Conservation (phyloP, 257 asterid genomes). For the Nicotiana otophora region DNA sequence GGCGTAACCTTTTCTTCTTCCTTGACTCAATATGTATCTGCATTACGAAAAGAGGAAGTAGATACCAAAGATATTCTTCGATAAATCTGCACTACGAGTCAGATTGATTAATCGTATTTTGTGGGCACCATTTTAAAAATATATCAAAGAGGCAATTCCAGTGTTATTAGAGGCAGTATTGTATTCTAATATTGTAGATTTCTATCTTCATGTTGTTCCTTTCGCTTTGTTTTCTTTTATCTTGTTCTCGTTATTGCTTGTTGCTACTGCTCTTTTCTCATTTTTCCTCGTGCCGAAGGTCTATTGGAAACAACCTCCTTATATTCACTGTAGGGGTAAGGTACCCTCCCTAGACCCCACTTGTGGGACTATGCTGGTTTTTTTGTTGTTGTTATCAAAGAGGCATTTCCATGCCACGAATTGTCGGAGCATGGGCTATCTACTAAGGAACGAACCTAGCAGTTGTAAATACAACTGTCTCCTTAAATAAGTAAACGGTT, state of each 20-base stretch:
- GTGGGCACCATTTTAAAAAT: neutral
- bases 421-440: neutral
- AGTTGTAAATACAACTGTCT: neutral
- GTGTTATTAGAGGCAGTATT: neutral
- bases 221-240: no score
- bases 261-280: no score
- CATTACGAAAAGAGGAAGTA: constrained; percentile 13
- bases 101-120: neutral
- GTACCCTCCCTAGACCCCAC: no score
- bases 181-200: no score
- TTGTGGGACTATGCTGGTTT: no score
- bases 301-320: no score
- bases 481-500: neutral
- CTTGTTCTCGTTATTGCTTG: no score
- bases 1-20: constrained; percentile 55
- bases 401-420: no score
- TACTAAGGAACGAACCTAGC: neutral
- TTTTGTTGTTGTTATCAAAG: no score
- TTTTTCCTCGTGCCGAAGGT: no score
- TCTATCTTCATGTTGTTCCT: no score
- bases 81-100: neutral
- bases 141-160: neutral
- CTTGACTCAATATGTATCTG: constrained; percentile 60
- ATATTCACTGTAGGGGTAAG: no score
- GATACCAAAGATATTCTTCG: neutral